Evolutionary conservation across 495 filamentous ascomycete genomes (phyloP).

Genomic region (Penicillium daleae): DNA sequence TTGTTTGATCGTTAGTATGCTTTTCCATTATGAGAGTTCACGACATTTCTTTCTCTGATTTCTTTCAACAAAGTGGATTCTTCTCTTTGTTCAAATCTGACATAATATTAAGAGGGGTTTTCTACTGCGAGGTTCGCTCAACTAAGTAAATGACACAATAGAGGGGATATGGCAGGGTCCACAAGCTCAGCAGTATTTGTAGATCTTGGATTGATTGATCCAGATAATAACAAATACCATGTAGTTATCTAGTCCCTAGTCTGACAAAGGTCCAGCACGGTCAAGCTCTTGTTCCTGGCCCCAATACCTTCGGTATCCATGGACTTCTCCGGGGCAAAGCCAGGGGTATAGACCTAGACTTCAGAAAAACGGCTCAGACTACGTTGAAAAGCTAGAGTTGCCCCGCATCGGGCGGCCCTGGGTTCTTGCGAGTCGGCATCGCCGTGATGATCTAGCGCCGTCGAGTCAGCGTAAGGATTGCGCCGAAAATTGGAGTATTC

Average conservation of each 20-base stretch:
- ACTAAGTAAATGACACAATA: not conserved
- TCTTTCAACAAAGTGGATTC: not conserved
- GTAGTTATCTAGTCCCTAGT: not conserved
- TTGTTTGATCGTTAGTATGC: no score
- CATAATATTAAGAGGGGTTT: not conserved
- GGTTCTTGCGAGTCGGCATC: not conserved
- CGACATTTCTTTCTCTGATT: not conserved
- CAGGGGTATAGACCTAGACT: not conserved
- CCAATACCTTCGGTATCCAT: not conserved
- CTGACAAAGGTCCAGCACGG: not conserved
- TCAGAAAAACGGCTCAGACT: not conserved
- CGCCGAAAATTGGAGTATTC: no score
- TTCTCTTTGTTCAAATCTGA: not conserved
- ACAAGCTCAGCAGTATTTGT: not conserved
- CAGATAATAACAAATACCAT: not conserved
- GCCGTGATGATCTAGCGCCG: not conserved
- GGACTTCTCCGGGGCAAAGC: not conserved
- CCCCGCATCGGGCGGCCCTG: constrained; percentile 1
- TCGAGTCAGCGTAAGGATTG: not conserved
- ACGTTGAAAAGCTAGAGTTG: constrained; percentile 1
- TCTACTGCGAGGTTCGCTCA: not conserved
- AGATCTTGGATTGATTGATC: not conserved
- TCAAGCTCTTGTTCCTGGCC: not conserved
- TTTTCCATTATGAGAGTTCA: not conserved
- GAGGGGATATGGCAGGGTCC: not conserved